A percentile compares a stretch with the other conserved stretches of the same genome.
These are phyloP conservation scores for Taiozyma sp. DNA, from an alignment of 1,139 yeast genomes.

Conservation along the genomic window DNA sequence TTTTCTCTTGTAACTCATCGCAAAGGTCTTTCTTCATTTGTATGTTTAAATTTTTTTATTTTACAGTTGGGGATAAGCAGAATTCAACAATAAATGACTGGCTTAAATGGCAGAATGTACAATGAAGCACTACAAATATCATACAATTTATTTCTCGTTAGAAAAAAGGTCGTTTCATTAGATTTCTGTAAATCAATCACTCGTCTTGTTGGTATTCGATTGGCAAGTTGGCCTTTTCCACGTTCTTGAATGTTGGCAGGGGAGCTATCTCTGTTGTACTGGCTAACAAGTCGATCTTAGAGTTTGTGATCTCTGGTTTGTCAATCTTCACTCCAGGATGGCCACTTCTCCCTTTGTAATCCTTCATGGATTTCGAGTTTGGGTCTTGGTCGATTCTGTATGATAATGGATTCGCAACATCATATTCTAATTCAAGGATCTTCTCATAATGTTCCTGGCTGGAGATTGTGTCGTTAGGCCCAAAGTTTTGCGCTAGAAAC, in stretches of 20 bases:
- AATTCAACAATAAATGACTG: background rate
- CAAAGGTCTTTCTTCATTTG: constrained; percentile 6
- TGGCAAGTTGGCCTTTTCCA: constrained; percentile 49
- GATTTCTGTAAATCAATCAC: background rate
- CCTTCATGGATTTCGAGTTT: constrained; percentile 27
- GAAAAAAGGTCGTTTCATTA: background rate
- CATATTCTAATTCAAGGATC: constrained; percentile 22
- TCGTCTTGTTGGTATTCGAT: constrained; percentile 17
- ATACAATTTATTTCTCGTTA: background rate
- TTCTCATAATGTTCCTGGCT: constrained; percentile 22
- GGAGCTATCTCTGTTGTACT: constrained; percentile 28
- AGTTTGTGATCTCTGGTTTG: constrained; percentile 51
- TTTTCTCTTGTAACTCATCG: constrained; percentile 13
- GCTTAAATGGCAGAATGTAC: background rate
- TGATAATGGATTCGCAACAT: constrained; percentile 25
- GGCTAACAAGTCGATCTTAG: constrained; percentile 28
- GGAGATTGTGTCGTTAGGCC: constrained; percentile 22
- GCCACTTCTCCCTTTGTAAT: constrained; percentile 42
- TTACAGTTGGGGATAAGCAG: background rate
- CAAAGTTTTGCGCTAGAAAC: constrained; percentile 24
- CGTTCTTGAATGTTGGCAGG: constrained; percentile 54
- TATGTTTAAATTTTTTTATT: background rate
- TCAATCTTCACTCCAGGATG: constrained; percentile 56
- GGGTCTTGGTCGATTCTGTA: constrained; percentile 9
- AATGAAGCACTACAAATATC: background rate